Conservation (phyloP, 495 filamentous ascomycete genomes). For the Talaromyces ruber region DNA sequence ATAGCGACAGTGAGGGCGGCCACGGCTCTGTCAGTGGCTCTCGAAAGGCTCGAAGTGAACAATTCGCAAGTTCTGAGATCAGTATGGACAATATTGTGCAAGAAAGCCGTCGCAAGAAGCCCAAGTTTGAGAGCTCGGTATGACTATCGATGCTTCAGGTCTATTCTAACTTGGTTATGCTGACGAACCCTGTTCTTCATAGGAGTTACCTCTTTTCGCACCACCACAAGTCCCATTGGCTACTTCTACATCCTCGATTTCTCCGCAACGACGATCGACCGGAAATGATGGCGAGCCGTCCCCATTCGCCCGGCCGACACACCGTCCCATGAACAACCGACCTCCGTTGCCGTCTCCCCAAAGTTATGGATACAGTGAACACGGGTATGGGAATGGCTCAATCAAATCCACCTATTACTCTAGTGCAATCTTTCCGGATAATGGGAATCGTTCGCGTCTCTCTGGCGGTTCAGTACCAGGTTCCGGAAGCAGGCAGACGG, state of each 20-base stretch:
- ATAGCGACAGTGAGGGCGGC: slow-evolving; percentile 75
- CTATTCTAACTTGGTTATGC: slow-evolving; percentile 9
- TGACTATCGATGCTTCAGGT: slow-evolving; percentile 28
- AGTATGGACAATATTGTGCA: slow-evolving; percentile 97
- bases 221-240: slow-evolving; percentile 86
- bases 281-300: slow-evolving; percentile 51
- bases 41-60: slow-evolving; percentile 65
- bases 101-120: slow-evolving; percentile 87
- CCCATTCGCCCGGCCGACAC: slow-evolving; percentile 61
- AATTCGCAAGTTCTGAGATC: slow-evolving; percentile 88
- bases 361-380: slow-evolving; percentile 53
- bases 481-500: slow-evolving; percentile 27
- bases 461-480: slow-evolving; percentile 27
- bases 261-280: slow-evolving; percentile 71
- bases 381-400: slow-evolving; percentile 31
- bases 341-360: slow-evolving; percentile 72
- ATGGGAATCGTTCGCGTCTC: slow-evolving; percentile 55
- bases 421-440: slow-evolving; percentile 47
- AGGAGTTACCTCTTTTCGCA: slow-evolving; percentile 94
- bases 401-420: slow-evolving; percentile 36
- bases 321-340: slow-evolving; percentile 64
- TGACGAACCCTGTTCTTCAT: slow-evolving; percentile 12
- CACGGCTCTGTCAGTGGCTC: slow-evolving; percentile 61
- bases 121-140: slow-evolving; percentile 97
- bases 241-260: slow-evolving; percentile 84